phyloP scores from a whole-genome alignment of 768 basidiomycete genomes.

The Termitomyces sp. region DNA sequence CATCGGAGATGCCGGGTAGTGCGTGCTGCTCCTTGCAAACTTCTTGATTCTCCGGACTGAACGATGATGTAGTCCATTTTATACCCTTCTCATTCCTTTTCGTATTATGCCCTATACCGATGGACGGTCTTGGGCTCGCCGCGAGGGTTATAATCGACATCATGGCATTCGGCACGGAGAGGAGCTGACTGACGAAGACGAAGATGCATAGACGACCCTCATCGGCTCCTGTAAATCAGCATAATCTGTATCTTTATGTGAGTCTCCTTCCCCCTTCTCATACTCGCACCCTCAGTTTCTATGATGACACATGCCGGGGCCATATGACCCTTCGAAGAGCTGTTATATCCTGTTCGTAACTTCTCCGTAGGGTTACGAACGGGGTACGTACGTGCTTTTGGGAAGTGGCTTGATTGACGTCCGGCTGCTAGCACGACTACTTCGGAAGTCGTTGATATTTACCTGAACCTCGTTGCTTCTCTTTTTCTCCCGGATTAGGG shows the following conservation, averaged over 20 bases:
- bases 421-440: constrained; percentile 34
- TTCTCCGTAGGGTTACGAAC: background rate
- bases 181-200: constrained; percentile 84
- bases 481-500: background rate
- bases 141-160: constrained; percentile 57
- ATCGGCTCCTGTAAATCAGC: background rate
- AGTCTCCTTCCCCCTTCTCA: background rate
- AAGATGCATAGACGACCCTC: constrained; percentile 33
- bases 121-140: constrained; percentile 76
- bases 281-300: constrained; percentile 1
- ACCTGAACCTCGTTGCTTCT: background rate
- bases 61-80: constrained; percentile 47
- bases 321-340: constrained; percentile 67
- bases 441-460: background rate
- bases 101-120: constrained; percentile 79
- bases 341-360: background rate
- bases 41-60: background rate
- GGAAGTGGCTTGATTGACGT: constrained; percentile 56
- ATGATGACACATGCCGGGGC: constrained; percentile 80
- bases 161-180: constrained; percentile 67
- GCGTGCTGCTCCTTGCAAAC: constrained; percentile 25
- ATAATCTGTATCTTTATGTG: background rate
- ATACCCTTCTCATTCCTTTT: constrained; percentile 80
- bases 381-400: constrained; percentile 19
- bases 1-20: constrained; percentile 77